Evolutionary conservation across 768 basidiomycete species (phyloP).

Genomic region (Boletus sensibilis): DNA sequence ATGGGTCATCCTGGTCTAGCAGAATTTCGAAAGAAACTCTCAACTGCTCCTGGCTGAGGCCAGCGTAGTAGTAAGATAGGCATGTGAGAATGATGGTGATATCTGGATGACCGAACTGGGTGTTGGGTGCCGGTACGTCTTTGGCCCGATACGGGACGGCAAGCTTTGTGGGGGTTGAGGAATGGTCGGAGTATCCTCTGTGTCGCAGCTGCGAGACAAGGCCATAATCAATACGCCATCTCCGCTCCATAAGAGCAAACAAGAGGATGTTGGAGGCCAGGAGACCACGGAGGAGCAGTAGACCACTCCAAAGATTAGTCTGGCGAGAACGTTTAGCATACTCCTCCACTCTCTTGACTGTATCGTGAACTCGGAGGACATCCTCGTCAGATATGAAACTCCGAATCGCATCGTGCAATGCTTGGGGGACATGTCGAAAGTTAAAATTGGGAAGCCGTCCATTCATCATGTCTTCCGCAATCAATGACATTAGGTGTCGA

Average conservation of each 20-base stretch:
- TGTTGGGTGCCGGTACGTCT: constrained; percentile 30
- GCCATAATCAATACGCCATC: constrained; percentile 37
- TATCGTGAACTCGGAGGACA: neutral
- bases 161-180: constrained; percentile 16
- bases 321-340: neutral
- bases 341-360: constrained; percentile 2
- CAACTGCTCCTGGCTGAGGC: neutral
- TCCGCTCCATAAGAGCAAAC: constrained; percentile 26
- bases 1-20: constrained; percentile 3
- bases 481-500: neutral
- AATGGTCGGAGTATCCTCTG: neutral
- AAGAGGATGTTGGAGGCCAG: constrained; percentile 26
- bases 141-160: constrained; percentile 38
- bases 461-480: neutral
- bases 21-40: neutral
- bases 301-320: neutral
- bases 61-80: constrained; percentile 33
- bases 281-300: constrained; percentile 30
- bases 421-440: neutral
- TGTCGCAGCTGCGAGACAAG: neutral
- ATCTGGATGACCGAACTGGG: constrained; percentile 39
- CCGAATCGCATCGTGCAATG: too few species aligned
- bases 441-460: neutral
- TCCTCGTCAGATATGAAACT: neutral
- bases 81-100: constrained; percentile 32